Evolutionary conservation across 1,139 yeast genomes (phyloP), one percentile per base, ranked within the genome.

Genomic region (Geotrichum macrosporum): DNA sequence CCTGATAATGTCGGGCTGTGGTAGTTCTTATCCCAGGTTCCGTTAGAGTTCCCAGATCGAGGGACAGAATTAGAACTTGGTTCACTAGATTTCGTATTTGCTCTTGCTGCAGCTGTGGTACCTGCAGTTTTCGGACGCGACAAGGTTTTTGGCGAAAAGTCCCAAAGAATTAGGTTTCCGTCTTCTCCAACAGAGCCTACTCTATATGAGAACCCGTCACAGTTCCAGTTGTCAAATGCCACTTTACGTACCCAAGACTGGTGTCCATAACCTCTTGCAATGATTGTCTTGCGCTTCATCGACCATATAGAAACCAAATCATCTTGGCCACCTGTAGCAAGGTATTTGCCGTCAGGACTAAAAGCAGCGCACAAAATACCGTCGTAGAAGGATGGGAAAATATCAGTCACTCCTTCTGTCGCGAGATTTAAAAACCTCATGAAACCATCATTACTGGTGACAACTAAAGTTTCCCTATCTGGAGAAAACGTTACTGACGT

Each of bases 151-250:
- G 84, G 82, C 46, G 80, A 77, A 61, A 84, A 81, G 57, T 84
- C 94, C 86, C 89, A 84, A 27, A 82, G 67, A 29, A 81, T 64
- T 6, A 84, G 65, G 48, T 74, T 73, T 0, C 88, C 87, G 59
- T 84, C 94, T 56, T 76, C 81, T 1, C 89, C 88, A 50, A 80
- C 80, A 35, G 84, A 73, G 1, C 83, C 77, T 33, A 84, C 64
- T 48, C 82, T 71, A 61, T 84, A 84, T 15, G 58, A 62, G 19
- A 50, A 55, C 56, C 57, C 57, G 43, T 69, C 69, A 34, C 62
- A 57, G 39, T 52, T 60, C 63, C 59, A 64, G 9, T 67, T 65
- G 51, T 75, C 79, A 53, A 76, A 69, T 22, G 65, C 59, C 3
- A 84, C 73, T 4, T 69, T 68, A 29, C 75, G 68, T 3, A 84